Evolutionary conservation across 2,329 filamentous ascomycete genomes (phyloP).

Genomic region (Fusarium sarcochroum): DNA sequence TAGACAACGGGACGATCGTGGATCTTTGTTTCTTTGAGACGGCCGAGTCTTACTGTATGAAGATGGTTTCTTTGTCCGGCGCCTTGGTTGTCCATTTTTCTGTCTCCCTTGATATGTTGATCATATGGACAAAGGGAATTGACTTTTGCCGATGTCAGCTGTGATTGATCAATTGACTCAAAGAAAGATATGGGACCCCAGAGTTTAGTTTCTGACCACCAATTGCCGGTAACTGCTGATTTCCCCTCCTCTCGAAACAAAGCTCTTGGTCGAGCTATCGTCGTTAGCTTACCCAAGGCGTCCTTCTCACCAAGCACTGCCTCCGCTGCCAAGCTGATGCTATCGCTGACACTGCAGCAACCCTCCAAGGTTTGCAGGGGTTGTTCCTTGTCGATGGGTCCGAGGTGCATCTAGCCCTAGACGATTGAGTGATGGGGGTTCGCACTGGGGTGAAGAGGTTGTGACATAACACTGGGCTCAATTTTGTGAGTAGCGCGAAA

Average conservation of each 20-base stretch:
- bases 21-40: constrained; percentile 28
- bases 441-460: constrained; percentile 9
- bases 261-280: constrained; percentile 32
- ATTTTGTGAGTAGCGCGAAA: constrained; percentile 3
- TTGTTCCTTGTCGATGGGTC: constrained; percentile 36
- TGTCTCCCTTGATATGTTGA: constrained; percentile 18
- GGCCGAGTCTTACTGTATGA: constrained; percentile 9
- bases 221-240: constrained; percentile 41
- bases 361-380: constrained; percentile 39
- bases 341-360: constrained; percentile 46
- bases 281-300: constrained; percentile 16
- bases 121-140: constrained; percentile 30
- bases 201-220: constrained; percentile 29
- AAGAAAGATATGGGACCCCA: constrained; percentile 8
- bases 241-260: constrained; percentile 50
- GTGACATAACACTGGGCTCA: neutral
- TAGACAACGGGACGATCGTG: constrained; percentile 16
- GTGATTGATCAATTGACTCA: constrained; percentile 29
- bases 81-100: constrained; percentile 7
- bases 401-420: constrained; percentile 23
- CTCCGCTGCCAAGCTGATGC: constrained; percentile 46
- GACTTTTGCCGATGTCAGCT: constrained; percentile 30
- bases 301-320: constrained; percentile 40
- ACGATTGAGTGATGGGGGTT: constrained; percentile 16
- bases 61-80: constrained; percentile 20